phyloP scores from a whole-genome alignment of 1,139 yeast genomes.

The Suhomyces atakaporum region DNA sequence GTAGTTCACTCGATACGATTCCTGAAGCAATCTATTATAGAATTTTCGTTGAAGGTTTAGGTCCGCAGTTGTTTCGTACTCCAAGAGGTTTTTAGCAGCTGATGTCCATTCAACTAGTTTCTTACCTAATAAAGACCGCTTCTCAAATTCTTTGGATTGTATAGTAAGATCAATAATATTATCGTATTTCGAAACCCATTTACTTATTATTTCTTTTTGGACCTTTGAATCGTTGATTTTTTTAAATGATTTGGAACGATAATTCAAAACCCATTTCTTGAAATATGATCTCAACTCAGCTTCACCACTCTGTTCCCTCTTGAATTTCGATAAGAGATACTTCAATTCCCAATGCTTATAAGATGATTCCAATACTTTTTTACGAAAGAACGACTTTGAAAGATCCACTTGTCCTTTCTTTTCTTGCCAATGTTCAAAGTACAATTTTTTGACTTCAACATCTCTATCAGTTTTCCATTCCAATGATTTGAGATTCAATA shows the following conservation, averaged over 20 bases:
- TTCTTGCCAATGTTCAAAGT: slow-evolving; percentile 21
- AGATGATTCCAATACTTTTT: neutral
- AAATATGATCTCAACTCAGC: slow-evolving; percentile 3
- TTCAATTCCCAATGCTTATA: slow-evolving; percentile 21
- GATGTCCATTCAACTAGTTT: slow-evolving; percentile 1
- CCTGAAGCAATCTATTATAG: slow-evolving; percentile 14
- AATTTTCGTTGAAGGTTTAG: slow-evolving; percentile 23
- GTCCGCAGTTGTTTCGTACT: slow-evolving; percentile 18
- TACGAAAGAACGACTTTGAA: slow-evolving; percentile 1
- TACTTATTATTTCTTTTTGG: neutral
- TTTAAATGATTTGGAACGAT: slow-evolving; percentile 1
- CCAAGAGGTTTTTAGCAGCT: slow-evolving; percentile 1
- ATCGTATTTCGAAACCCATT: neutral
- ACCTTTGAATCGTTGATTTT: neutral
- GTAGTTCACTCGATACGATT: slow-evolving; percentile 1
- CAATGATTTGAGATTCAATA: slow-evolving; percentile 11
- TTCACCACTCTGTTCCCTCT: neutral
- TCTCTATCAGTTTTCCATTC: slow-evolving; percentile 6
- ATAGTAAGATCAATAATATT: neutral
- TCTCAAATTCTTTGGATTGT: neutral
- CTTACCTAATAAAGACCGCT: neutral
- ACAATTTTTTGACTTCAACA: slow-evolving; percentile 6
- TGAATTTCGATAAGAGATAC: neutral
- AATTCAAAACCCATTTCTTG: slow-evolving; percentile 11
- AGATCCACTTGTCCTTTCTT: slow-evolving; percentile 2